Percentiles rank a stretch among this genome's conserved stretches.
Conservation (phyloP, 331 rosid genomes). For the Acacia pycnantha region DNA sequence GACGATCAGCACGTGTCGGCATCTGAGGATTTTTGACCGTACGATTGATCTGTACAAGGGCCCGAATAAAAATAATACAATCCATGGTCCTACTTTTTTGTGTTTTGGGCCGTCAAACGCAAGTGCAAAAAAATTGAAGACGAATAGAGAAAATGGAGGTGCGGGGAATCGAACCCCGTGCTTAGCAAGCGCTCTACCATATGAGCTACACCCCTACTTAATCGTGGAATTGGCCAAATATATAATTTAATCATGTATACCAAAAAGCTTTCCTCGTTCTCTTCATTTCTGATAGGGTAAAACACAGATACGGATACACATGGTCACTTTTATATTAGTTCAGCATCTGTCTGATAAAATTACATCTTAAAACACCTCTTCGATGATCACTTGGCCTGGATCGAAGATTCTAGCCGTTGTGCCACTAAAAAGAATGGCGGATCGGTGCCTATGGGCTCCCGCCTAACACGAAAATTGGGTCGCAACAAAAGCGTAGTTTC, state of each 20-base stretch:
- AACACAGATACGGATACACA: too few relatives aligned
- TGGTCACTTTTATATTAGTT: not conserved
- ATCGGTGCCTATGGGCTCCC: too few relatives aligned
- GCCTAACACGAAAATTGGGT: too few relatives aligned
- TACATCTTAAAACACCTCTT: too few relatives aligned
- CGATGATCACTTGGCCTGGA: too few relatives aligned
- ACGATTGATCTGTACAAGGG: not conserved
- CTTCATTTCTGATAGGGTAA: not conserved
- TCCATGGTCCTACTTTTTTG: not conserved
- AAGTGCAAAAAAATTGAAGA: too few relatives aligned
- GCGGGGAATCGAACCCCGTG: too few relatives aligned
- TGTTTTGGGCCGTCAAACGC: not conserved
- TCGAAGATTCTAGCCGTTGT: too few relatives aligned
- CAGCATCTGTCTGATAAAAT: not conserved
- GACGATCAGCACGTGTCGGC: not conserved
- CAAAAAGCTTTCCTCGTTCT: too few relatives aligned
- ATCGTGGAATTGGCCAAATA: accelerated
- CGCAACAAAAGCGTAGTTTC: too few relatives aligned
- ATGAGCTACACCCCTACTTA: constrained; percentile 90
- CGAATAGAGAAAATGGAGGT: constrained; percentile 43
- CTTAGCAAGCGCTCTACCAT: constrained; percentile 99
- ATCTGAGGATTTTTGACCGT: not conserved
- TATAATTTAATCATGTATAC: too few relatives aligned
- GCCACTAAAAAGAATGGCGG: too few relatives aligned
- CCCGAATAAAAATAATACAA: not conserved